Evolutionary conservation across 1,284 basidiomycete genomes (phyloP), one percentile per base, ranked within the genome.

Genomic region (Dichomitus squalens): DNA sequence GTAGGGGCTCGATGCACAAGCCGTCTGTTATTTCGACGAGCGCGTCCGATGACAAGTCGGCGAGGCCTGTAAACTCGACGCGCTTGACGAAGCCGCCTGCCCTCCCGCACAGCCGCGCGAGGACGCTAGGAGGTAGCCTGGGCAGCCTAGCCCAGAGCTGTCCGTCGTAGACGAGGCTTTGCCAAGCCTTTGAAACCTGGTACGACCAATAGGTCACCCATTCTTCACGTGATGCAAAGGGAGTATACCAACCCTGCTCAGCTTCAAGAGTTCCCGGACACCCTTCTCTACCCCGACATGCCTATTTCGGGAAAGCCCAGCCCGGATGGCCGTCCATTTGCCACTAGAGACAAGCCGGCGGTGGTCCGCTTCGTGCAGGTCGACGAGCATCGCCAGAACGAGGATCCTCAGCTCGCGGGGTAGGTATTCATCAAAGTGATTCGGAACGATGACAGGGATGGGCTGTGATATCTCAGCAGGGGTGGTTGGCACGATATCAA

Each of bases 151-250:
- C 70, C 95, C 95, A 97, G 16, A 96, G 79, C 69, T 95, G 90
- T 7, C 95, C 95, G 70, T 97, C 95, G 62, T 90, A 86, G 44
- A 89, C 87, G 31, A 96, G 84, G 6, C 76, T 70, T 52, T 83
- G 85, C 94, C 95, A 98, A 3, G 78, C 69, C 68, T 84, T 90
- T 18, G 90, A 96, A 1, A 97, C 93, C 92, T 96, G 69, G 36
- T 58, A 56, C 41, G 49, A 39, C 41, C 49, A 55, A 35, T 63
- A 58, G 52, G 59, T 64, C 53, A 66, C 55, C 63, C 51, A 51
- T 46, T 49, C 48, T 46, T 31, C 33, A 40, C 54, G 60, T 41
- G 33, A 54, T 51, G 68, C 54, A 69, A 62, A 50, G 64, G 59
- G 57, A 34, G 21, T 62, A 57, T 54, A 67, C 68, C 48, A 59